These are phyloP conservation scores for Creolimax fragrantissima DNA, from an alignment of 78 protist species.

Conservation along the genomic window DNA sequence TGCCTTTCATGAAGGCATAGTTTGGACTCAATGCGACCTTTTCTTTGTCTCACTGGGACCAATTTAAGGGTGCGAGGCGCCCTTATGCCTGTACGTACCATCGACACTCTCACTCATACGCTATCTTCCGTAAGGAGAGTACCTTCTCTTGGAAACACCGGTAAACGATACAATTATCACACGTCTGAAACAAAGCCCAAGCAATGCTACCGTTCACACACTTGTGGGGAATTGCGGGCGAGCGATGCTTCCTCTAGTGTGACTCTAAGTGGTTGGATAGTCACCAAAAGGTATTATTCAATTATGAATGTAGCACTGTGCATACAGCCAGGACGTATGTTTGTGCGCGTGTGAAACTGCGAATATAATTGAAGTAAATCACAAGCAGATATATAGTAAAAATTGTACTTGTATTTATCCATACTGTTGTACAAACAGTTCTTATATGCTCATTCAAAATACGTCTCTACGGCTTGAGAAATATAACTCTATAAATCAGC, in stretches of 20 bases:
- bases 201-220: not conserved
- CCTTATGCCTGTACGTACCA: too few species aligned
- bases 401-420: not conserved
- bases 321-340: not conserved
- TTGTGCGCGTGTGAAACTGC: not conserved
- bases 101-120: too few species aligned
- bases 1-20: too few species aligned
- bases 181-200: too few species aligned
- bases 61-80: too few species aligned
- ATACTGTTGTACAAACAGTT: not conserved
- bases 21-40: too few species aligned
- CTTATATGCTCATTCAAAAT: not conserved
- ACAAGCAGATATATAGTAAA: not conserved
- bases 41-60: too few species aligned
- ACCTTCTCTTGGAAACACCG: too few species aligned
- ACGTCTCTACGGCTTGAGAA: not conserved
- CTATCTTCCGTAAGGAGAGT: too few species aligned
- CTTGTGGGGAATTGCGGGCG: not conserved
- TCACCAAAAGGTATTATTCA: not conserved
- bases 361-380: not conserved
- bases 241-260: not conserved
- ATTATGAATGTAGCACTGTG: too few species aligned
- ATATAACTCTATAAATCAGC: not conserved
- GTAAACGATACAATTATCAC: too few species aligned
- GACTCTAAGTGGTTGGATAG: not conserved